Evolutionary conservation across 2,329 filamentous ascomycete species (phyloP).

Genomic region (Paraphaeosphaeria sporulosa): DNA sequence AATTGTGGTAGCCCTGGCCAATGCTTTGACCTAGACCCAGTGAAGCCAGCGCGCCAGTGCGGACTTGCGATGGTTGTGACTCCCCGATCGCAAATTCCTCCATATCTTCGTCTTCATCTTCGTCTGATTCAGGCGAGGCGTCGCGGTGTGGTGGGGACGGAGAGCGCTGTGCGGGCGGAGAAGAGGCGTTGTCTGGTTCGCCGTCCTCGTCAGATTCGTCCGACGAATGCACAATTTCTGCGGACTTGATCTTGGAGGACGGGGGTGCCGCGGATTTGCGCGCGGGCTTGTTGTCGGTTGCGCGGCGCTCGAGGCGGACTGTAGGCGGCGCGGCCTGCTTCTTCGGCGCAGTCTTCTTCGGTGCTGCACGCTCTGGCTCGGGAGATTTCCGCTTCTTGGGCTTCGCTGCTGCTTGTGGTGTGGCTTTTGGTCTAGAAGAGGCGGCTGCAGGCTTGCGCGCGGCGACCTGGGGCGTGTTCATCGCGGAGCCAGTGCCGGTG

Average conservation of each 20-base stretch:
- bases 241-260: constrained; percentile 42
- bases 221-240: constrained; percentile 41
- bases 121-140: constrained; percentile 33
- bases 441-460: constrained; percentile 28
- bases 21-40: constrained; percentile 38
- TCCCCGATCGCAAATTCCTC: constrained; percentile 20
- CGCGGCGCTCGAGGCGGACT: constrained; percentile 49
- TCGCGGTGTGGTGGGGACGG: constrained; percentile 26
- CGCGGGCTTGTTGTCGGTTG: constrained; percentile 33
- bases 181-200: constrained; percentile 16
- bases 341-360: constrained; percentile 27
- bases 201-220: constrained; percentile 38
- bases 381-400: constrained; percentile 42
- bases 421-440: constrained; percentile 21
- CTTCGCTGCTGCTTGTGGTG: constrained; percentile 19
- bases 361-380: constrained; percentile 23
- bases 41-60: constrained; percentile 30
- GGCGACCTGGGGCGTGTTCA: constrained; percentile 39
- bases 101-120: constrained; percentile 32
- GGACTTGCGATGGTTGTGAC: constrained; percentile 25
- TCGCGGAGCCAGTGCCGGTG: constrained; percentile 37
- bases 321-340: constrained; percentile 34
- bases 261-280: constrained; percentile 29
- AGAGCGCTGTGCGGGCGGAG: constrained; percentile 21
- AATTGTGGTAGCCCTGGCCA: constrained; percentile 31